These are phyloP conservation scores for Euphorbia schlechtendalii DNA, from an alignment of 441 rosid genomes.

Conservation along the genomic window DNA sequence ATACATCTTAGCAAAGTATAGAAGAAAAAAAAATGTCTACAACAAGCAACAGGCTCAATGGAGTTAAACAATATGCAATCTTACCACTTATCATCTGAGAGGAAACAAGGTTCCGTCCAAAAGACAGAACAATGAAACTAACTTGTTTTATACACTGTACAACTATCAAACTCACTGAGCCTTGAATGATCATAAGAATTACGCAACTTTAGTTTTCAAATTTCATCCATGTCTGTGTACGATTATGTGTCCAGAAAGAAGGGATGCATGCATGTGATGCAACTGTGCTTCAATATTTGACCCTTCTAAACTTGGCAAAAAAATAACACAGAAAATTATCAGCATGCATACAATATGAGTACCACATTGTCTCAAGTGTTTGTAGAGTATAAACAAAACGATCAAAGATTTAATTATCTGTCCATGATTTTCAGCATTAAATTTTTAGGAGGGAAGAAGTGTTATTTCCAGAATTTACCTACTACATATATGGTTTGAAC, in stretches of 20 bases:
- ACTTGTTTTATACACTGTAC: neutral
- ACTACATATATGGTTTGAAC: neutral
- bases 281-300: neutral
- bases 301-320: neutral
- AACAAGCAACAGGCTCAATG: neutral
- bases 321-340: neutral
- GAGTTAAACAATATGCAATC: neutral
- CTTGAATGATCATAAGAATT: neutral
- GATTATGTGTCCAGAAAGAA: neutral
- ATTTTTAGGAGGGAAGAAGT: neutral
- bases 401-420: neutral
- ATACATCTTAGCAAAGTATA: too few species aligned
- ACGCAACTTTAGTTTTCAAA: neutral
- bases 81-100: neutral
- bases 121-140: too few species aligned
- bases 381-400: neutral
- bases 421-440: neutral
- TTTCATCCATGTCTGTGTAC: neutral
- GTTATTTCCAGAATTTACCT: neutral
- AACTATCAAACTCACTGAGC: constrained; percentile 6
- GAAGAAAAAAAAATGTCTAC: too few species aligned
- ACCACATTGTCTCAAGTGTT: neutral
- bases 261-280: neutral
- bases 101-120: too few species aligned
- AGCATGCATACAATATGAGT: neutral